A percentile compares a stretch with the other conserved stretches of the same genome.
These are phyloP conservation scores for Phytophthora podocarpi DNA, from an alignment of 352 stramenopile genomes.

Conservation along the genomic window DNA sequence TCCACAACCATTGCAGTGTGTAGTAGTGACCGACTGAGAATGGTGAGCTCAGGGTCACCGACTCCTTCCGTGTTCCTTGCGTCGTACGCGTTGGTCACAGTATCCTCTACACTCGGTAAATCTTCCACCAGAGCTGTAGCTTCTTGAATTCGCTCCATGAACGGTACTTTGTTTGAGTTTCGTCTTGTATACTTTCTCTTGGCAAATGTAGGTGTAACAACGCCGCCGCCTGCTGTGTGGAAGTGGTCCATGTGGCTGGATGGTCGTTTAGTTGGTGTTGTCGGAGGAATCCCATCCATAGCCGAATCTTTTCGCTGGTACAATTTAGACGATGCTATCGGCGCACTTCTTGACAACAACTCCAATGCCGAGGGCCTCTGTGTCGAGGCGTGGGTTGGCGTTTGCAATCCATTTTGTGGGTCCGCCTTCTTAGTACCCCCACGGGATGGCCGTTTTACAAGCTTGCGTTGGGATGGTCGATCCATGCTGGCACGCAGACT, in stretches of 20 bases:
- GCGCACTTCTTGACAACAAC: slow-evolving; percentile 63
- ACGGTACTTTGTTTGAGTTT: slow-evolving; percentile 31
- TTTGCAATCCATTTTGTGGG: slow-evolving; percentile 10
- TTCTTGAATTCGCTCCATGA: slow-evolving; percentile 49
- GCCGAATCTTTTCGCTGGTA: slow-evolving; percentile 5
- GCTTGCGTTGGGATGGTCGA: slow-evolving; percentile 27
- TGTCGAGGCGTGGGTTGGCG: slow-evolving; percentile 31
- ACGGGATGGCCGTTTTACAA: slow-evolving; percentile 24
- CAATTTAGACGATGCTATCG: slow-evolving; percentile 26
- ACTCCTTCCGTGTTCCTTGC: slow-evolving; percentile 31
- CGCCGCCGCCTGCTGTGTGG: slow-evolving; percentile 14
- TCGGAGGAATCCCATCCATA: slow-evolving; percentile 13
- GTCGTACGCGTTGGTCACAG: slow-evolving; percentile 44
- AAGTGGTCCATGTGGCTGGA: slow-evolving; percentile 25
- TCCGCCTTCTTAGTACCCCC: not conserved
- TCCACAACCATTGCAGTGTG: slow-evolving; percentile 53
- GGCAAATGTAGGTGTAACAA: slow-evolving; percentile 32
- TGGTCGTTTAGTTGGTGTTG: slow-evolving; percentile 38
- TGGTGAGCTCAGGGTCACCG: slow-evolving; percentile 39
- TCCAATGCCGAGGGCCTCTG: slow-evolving; percentile 45
- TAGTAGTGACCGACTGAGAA: slow-evolving; percentile 62
- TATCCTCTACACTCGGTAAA: slow-evolving; percentile 45
- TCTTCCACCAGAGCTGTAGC: not conserved
- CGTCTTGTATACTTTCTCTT: slow-evolving; percentile 53
- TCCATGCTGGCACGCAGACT: slow-evolving; percentile 6